Conservation (phyloP, 805 yeast genomes). For the Yarrowia divulgata region DNA sequence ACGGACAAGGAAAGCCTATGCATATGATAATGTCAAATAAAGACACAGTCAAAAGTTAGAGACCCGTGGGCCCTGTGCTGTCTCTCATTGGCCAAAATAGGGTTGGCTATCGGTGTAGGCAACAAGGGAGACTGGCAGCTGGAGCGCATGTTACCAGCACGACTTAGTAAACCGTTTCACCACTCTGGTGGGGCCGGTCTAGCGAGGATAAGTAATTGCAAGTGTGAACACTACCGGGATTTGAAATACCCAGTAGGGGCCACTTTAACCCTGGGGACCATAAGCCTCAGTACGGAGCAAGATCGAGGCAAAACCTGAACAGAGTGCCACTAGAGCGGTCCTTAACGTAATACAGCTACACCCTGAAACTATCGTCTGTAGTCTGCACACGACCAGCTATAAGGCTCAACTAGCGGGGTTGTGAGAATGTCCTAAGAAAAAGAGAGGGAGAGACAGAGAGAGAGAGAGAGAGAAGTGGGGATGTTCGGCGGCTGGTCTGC, state of each 20-base stretch:
- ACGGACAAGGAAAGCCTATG: conserved; percentile 16
- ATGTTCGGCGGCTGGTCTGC: background rate
- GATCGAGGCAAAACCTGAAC: conserved; percentile 15
- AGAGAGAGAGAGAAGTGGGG: background rate
- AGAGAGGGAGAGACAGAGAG: background rate
- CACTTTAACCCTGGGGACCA: conserved; percentile 15
- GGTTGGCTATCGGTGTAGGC: conserved; percentile 3
- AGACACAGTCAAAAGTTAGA: background rate
- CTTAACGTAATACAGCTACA: conserved; percentile 10
- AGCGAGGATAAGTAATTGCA: background rate
- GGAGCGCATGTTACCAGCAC: conserved; percentile 31
- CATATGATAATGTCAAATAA: conserved; percentile 34
- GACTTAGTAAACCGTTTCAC: conserved; percentile 17
- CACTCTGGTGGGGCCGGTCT: background rate
- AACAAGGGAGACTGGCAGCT: conserved; percentile 26
- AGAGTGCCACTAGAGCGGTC: conserved; percentile 26
- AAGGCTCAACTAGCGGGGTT: background rate
- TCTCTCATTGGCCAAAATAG: conserved; percentile 26
- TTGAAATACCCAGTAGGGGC: background rate
- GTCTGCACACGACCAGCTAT: conserved; percentile 12
- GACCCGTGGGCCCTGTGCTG: conserved; percentile 6
- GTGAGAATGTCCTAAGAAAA: background rate
- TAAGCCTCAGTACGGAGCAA: conserved; percentile 27
- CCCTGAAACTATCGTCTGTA: background rate
- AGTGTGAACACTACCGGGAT: too few species aligned